These are phyloP conservation scores for Globisporangium yorkense DNA, from an alignment of 352 stramenopile species.

Conservation along the genomic window DNA sequence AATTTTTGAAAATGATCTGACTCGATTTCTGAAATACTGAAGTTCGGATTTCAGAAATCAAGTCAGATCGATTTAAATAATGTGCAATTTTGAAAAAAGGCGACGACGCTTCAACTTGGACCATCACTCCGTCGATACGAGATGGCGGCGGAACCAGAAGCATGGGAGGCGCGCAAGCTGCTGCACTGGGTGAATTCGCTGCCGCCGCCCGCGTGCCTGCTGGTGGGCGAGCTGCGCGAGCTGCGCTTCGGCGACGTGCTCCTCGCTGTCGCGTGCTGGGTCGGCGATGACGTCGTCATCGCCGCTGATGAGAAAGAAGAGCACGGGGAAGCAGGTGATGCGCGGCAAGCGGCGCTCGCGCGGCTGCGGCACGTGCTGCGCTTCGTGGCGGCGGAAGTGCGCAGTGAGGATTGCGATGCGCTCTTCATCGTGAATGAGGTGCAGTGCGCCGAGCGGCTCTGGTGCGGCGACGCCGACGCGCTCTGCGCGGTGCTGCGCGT, in stretches of 20 bases:
- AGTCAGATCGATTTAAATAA: background rate
- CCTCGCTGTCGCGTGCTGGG: conserved; percentile 33
- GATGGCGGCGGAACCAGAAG: background rate
- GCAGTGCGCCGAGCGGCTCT: conserved; percentile 28
- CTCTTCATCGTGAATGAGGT: conserved; percentile 46
- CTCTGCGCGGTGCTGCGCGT: conserved; percentile 46
- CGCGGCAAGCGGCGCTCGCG: background rate
- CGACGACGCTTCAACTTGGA: conserved; percentile 1
- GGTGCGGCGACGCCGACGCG: conserved; percentile 23
- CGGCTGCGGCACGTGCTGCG: conserved; percentile 29
- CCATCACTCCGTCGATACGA: background rate
- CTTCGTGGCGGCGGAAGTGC: conserved; percentile 34
- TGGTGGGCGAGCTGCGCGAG: conserved; percentile 48
- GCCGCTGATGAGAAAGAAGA: background rate
- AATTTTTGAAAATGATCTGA: too few species aligned
- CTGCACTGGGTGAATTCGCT: conserved; percentile 77
- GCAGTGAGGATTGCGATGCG: conserved; percentile 31
- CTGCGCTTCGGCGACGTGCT: conserved; percentile 61
- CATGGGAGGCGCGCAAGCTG: conserved; percentile 29
- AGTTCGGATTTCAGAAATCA: background rate
- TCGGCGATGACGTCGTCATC: conserved; percentile 2
- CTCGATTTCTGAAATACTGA: too few species aligned
- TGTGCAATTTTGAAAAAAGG: background rate
- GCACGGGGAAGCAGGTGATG: background rate
- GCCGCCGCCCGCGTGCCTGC: conserved; percentile 45